These are phyloP conservation scores for Candida silvicultrix DNA, from an alignment of 805 yeast genomes.

Conservation along the genomic window DNA sequence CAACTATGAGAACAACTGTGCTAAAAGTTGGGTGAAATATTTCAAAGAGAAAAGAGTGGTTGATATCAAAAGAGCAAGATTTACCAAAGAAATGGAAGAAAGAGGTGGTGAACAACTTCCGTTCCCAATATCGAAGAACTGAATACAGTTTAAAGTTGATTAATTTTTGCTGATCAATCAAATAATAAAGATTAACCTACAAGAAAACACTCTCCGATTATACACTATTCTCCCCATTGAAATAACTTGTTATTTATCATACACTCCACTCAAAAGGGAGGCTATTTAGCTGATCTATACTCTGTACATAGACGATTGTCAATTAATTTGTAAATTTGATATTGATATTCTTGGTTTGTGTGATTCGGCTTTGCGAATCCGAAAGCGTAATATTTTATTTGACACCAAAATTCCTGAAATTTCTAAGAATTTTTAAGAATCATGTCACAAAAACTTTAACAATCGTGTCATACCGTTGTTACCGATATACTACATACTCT, in stretches of 20 bases:
- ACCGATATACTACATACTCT: too few species aligned
- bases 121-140: slow-evolving; percentile 13
- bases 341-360: not conserved
- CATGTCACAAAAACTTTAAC: not conserved
- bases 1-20: slow-evolving; percentile 71
- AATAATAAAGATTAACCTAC: too few species aligned
- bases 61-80: slow-evolving; percentile 63
- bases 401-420: not conserved
- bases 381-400: not conserved
- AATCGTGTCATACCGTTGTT: not conserved
- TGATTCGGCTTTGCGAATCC: not conserved
- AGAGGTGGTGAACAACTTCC: slow-evolving; percentile 41
- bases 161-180: not conserved
- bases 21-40: slow-evolving; percentile 81
- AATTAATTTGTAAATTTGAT: not conserved
- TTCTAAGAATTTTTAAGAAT: too few species aligned
- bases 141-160: not conserved
- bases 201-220: too few species aligned
- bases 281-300: not conserved
- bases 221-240: too few species aligned
- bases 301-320: not conserved
- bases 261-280: too few species aligned
- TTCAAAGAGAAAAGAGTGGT: slow-evolving; percentile 86
- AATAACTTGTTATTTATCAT: not conserved
- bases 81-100: slow-evolving; percentile 63